A percentile compares a stretch with the other conserved stretches of the same genome.
Evolutionary conservation across 176 grass and related monocot genomes (phyloP).

Genomic region (Bromus sterilis): DNA sequence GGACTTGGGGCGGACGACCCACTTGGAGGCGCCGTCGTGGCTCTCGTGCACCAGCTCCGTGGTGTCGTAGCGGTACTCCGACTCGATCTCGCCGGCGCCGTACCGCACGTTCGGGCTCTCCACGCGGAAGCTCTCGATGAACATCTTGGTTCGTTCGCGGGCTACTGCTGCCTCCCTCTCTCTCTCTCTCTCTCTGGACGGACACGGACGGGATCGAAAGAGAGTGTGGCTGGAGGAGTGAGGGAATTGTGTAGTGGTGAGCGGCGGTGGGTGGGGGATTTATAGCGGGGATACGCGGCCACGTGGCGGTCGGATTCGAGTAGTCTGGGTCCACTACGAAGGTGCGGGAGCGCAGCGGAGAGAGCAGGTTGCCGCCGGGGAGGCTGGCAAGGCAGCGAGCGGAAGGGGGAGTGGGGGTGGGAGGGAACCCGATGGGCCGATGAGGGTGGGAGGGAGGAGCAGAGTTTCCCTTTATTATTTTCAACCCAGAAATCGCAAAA

Average conservation of each 20-base stretch:
- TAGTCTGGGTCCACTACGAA: neutral
- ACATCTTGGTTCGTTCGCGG: no score
- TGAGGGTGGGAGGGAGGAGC: no score
- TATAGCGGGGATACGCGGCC: slow-evolving; percentile 18
- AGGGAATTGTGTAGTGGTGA: neutral
- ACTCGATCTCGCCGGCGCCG: slow-evolving; percentile 67
- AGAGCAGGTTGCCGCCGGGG: neutral
- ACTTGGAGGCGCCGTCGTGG: slow-evolving; percentile 60
- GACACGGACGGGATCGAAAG: no score
- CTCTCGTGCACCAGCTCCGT: slow-evolving; percentile 90
- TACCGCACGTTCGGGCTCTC: slow-evolving; percentile 85
- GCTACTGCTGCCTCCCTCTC: neutral
- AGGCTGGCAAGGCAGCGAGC: neutral
- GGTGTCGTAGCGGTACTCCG: slow-evolving; percentile 86
- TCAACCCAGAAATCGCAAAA: neutral
- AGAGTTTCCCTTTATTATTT: neutral
- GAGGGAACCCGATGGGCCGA: no score
- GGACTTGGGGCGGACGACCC: slow-evolving; percentile 80
- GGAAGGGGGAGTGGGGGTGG: no score
- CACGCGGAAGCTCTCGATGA: slow-evolving; percentile 92
- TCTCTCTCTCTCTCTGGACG: neutral
- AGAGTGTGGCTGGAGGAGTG: neutral
- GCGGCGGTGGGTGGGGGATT: neutral
- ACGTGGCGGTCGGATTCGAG: neutral
- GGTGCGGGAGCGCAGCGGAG: neutral